Conservation (phyloP, 2,329 filamentous ascomycete species). For the Trichoderma asperellum region DNA sequence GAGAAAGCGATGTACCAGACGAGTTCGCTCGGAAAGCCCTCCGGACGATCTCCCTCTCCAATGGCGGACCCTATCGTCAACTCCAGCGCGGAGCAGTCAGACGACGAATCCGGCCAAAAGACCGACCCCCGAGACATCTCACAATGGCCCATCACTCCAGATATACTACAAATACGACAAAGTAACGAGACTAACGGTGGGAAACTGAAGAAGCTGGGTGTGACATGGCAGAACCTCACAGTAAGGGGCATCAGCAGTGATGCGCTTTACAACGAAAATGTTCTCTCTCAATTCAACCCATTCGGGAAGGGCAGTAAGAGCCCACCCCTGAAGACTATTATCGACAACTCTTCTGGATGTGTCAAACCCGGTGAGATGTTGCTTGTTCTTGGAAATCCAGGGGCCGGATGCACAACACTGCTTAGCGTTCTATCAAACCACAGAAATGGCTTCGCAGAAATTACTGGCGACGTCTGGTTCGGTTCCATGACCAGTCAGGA, state of each 20-base stretch:
- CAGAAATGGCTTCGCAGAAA: conserved; percentile 59
- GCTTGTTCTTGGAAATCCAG: conserved; percentile 69
- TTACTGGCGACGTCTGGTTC: conserved; percentile 63
- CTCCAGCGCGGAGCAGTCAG: too few species aligned
- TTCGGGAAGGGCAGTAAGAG: conserved; percentile 56
- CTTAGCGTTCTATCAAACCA: conserved; percentile 71
- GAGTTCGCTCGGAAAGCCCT: too few species aligned
- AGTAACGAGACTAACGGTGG: too few species aligned
- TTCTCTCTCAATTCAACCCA: conserved; percentile 60
- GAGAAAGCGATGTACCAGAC: too few species aligned
- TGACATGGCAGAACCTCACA: conserved; percentile 67
- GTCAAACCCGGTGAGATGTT: conserved; percentile 75
- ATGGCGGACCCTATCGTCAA: too few species aligned
- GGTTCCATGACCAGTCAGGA: conserved; percentile 55
- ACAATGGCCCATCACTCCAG: too few species aligned
- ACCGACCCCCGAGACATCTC: too few species aligned
- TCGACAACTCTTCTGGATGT: conserved; percentile 68
- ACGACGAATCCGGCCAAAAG: too few species aligned
- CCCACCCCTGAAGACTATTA: conserved; percentile 65
- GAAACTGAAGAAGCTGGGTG: conserved; percentile 56
- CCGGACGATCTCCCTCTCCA: too few species aligned
- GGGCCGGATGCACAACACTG: conserved; percentile 72
- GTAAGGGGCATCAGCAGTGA: conserved; percentile 65
- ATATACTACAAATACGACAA: too few species aligned
- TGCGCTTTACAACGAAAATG: conserved; percentile 67